These are phyloP conservation scores for Pythium utonaiense DNA, from an alignment of 352 stramenopile species.

Conservation along the genomic window DNA sequence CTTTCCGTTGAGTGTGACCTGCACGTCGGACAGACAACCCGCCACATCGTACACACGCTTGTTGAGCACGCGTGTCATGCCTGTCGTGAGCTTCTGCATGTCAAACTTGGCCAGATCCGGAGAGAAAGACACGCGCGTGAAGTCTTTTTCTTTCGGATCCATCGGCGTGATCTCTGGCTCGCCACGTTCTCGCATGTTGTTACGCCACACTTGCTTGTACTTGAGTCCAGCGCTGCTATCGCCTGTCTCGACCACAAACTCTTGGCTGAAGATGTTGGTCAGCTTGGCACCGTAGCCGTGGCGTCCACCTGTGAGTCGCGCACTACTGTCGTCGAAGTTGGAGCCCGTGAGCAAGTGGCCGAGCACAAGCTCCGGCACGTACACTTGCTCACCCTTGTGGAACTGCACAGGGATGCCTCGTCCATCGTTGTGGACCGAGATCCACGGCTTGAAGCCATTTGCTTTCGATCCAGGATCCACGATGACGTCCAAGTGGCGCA, in stretches of 20 bases:
- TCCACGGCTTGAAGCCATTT: conserved; percentile 70
- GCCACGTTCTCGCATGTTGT: conserved; percentile 95
- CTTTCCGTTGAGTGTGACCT: conserved; percentile 92
- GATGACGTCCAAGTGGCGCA: conserved; percentile 70
- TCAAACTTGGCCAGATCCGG: conserved; percentile 96
- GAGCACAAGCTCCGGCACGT: conserved; percentile 98
- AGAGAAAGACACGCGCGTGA: conserved; percentile 97
- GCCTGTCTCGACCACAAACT: conserved; percentile 98
- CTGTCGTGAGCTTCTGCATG: conserved; percentile 92
- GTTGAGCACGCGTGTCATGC: conserved; percentile 92
- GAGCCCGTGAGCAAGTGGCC: conserved; percentile 97
- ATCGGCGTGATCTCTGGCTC: conserved; percentile 84
- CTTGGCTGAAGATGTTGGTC: conserved; percentile 99
- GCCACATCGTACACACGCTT: conserved; percentile 99
- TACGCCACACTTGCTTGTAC: conserved; percentile 91
- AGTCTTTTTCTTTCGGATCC: conserved; percentile 88
- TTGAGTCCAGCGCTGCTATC: conserved; percentile 82
- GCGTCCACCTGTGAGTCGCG: conserved; percentile 95
- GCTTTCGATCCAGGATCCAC: conserved; percentile 58
- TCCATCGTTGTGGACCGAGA: conserved; percentile 98
- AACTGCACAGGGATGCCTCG: conserved; percentile 96
- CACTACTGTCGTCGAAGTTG: conserved; percentile 98
- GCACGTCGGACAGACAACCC: conserved; percentile 90
- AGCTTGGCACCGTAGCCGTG: conserved; percentile 97
- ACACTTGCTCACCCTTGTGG: conserved; percentile 97